Percentiles rank a stretch among this genome's conserved stretches.
phyloP scores from a whole-genome alignment of 371 early-diverging fungal genomes.

The Rhizopus sp. region DNA sequence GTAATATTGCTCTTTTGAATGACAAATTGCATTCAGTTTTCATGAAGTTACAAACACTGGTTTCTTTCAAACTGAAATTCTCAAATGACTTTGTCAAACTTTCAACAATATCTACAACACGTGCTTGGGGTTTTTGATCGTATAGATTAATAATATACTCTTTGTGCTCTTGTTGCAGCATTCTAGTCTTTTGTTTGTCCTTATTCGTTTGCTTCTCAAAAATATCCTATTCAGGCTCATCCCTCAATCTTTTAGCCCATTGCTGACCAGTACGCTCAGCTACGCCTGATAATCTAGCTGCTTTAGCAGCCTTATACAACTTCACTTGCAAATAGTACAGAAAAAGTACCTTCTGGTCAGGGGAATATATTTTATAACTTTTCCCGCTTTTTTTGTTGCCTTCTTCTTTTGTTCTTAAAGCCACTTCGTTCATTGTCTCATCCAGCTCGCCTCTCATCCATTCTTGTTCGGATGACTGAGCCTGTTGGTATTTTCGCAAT shows the following conservation, averaged over 20 bases:
- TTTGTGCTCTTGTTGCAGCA: conserved; percentile 12
- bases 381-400: neutral
- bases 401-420: neutral
- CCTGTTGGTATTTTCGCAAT: conserved; percentile 16
- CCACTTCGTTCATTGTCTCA: conserved; percentile 15
- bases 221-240: conserved; percentile 10
- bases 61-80: conserved; percentile 11
- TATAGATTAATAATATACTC: conserved; percentile 11
- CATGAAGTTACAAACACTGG: conserved; percentile 10
- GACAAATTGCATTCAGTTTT: conserved; percentile 4
- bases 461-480: conserved; percentile 17
- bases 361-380: conserved; percentile 8
- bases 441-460: conserved; percentile 10
- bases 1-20: conserved; percentile 1
- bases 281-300: conserved; percentile 5
- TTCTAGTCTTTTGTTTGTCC: conserved; percentile 8
- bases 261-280: conserved; percentile 8
- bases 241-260: conserved; percentile 9
- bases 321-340: conserved; percentile 10
- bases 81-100: conserved; percentile 13
- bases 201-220: conserved; percentile 10
- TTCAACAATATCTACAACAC: conserved; percentile 10
- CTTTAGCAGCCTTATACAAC: conserved; percentile 11
- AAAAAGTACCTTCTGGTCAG: conserved; percentile 12
- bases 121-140: conserved; percentile 6